Base-by-base conservation (phyloP, 2,329 filamentous ascomycete species). In the Diaporthe australafricana region DNA sequence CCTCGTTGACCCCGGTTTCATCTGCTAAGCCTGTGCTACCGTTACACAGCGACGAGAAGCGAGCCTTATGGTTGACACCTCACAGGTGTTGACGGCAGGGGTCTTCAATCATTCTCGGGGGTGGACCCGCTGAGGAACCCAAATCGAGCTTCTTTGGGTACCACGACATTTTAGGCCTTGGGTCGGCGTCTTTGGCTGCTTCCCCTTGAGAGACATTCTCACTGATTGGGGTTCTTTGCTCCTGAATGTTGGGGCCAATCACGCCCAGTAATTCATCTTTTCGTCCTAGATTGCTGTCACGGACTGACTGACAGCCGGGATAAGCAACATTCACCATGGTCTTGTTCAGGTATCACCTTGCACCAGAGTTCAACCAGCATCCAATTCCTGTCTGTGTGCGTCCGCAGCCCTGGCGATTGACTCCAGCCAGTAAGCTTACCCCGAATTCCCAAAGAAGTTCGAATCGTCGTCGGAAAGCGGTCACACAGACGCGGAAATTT, bases 31-130 rank as follows among this genome's bases (percentile, higher is more conserved):
- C 60, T 57, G 68, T 63, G 62, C 60, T 32, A 68, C 62, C 17
- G 71, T 68, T 55, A 50, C 62, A 56, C 62, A 22, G 48, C 30
- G 62, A 55, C 52, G 38, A 72, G 68, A 50, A 52, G 38, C 45
- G 52, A 71, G 55, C 60, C 68, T 38, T 53, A 68, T 50, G 48
- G 27, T 20, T 60, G 25, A 70, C 40, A 42, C 22, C 38, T 68
- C 48, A 32, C 38, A 68, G 57, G 11, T 48, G 45, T 55, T 63
- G 48, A 50, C 55, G 17, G 30, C 62, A 67, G 38, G 71, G 47
- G 50, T 57, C 27, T 48, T 42, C 48, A 22, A 38, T 68, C 47
- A 48, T 50, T 32, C 45, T 67, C 62, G 52, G 68, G 68, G 68
- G n/a, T 57, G 53, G 55, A 70, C 32, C 42, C 32, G 68, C 60